Evolutionary conservation across 2,329 filamentous ascomycete species (phyloP), one percentile per base, ranked within the genome.

Genomic region (Alternaria atra): DNA sequence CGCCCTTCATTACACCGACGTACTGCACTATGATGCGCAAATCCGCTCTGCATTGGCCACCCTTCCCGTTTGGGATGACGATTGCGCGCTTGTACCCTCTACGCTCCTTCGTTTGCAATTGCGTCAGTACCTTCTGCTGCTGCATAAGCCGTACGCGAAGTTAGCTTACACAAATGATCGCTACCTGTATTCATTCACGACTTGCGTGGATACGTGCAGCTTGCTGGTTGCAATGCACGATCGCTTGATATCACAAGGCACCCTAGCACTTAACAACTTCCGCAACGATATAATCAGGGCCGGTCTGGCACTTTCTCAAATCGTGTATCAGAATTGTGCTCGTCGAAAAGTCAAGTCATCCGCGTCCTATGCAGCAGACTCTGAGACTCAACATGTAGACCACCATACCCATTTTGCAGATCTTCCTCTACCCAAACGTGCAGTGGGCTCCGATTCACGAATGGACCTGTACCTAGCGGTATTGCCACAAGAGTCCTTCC

Each of bases 111-210:
- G 69, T 8, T 54, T 79, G 15, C 77, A 79, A 40, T 66, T 79
- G 0, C 70, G 66, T 6, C 77, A 79, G 32, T 78, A 73, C 35
- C 64, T 78, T 5, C 59, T 79, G 8, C 67, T 79, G 12, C 54
- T 80, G 9, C 77, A 80, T 50, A 67, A 63, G 15, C 73, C 76
- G 0, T 80, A 74, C 34, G 76, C 76, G 5, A 72, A 60, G 10
- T 55, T 71, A 13, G 73, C 73, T 1, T 35, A 55, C 4, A 64
- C 46, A 6, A 72, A 77, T 30, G 60, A 65, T 6, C 77, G 69
- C 12, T 77, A 71, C 39, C 56, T 62, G 3, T 77, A 75, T 53
- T 79, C 76, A 0, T 73, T 77, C 42, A 75, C 71, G 0, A 66
- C 73, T 2, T 71, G 67, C 32, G 56, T 78, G 5, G 70, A 75